Evolutionary conservation across 805 yeast species (phyloP).

Genomic region (Cyberlindnera xylosilytica): DNA sequence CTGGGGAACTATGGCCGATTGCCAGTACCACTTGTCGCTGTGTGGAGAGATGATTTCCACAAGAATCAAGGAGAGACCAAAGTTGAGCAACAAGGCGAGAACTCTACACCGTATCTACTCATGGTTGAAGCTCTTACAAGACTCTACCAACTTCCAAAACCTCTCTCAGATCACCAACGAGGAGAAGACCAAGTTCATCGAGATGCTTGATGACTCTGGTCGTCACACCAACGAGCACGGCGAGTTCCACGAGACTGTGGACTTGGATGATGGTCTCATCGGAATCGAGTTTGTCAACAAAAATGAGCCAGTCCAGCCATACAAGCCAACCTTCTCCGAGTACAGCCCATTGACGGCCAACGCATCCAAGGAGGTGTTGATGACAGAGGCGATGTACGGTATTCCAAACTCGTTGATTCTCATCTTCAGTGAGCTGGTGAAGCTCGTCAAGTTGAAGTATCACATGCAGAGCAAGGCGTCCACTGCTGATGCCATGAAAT

Average conservation of each 20-base stretch:
- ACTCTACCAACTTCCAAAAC: slow-evolving; percentile 42
- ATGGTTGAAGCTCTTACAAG: slow-evolving; percentile 71
- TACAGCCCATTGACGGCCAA: slow-evolving; percentile 29
- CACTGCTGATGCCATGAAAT: slow-evolving; percentile 21
- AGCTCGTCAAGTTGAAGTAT: slow-evolving; percentile 58
- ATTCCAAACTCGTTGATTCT: slow-evolving; percentile 76
- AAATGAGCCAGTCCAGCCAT: slow-evolving; percentile 9
- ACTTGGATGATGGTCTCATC: slow-evolving; percentile 42
- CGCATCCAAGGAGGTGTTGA: slow-evolving; percentile 47
- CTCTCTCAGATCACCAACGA: slow-evolving; percentile 17
- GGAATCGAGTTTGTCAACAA: slow-evolving; percentile 35
- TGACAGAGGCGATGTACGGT: slow-evolving; percentile 81
- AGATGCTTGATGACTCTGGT: slow-evolving; percentile 11
- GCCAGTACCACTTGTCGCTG: slow-evolving; percentile 68
- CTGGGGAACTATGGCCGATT: slow-evolving; percentile 89
- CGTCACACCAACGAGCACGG: slow-evolving; percentile 21
- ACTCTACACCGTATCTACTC: slow-evolving; percentile 76
- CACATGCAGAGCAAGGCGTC: slow-evolving; percentile 30
- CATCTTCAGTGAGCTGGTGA: slow-evolving; percentile 70
- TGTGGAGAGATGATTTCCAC: slow-evolving; percentile 73
- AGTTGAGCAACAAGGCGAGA: slow-evolving; percentile 70
- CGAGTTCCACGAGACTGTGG: slow-evolving; percentile 40
- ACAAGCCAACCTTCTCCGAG: slow-evolving; percentile 40
- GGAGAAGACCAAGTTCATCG: slow-evolving; percentile 15
- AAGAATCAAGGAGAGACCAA: slow-evolving; percentile 63